Evolutionary conservation across 768 basidiomycete genomes (phyloP).

Genomic region (Scleroderma bovista): DNA sequence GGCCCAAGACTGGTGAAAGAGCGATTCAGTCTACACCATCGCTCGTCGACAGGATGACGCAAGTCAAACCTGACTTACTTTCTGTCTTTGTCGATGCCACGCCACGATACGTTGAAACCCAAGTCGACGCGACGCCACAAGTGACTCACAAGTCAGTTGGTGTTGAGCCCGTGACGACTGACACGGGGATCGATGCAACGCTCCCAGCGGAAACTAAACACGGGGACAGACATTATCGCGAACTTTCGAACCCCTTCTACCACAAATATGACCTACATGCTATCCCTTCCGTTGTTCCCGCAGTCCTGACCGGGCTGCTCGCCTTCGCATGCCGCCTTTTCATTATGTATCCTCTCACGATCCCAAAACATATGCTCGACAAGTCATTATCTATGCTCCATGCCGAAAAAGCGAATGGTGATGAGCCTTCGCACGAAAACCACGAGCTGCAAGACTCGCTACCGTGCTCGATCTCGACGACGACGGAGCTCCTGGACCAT

Average conservation of each 20-base stretch:
- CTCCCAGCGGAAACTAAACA: slow-evolving; percentile 13
- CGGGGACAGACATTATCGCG: slow-evolving; percentile 20
- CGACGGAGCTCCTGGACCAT: slow-evolving; percentile 25
- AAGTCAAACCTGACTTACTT: slow-evolving; percentile 33
- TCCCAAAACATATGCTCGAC: slow-evolving; percentile 40
- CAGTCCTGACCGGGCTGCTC: slow-evolving; percentile 33
- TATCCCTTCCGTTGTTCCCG: slow-evolving; percentile 23
- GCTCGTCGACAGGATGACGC: slow-evolving; percentile 33
- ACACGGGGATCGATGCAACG: slow-evolving; percentile 32
- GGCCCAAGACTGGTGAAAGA: slow-evolving; percentile 31
- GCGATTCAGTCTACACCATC: slow-evolving; percentile 35
- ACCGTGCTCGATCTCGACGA: slow-evolving; percentile 21
- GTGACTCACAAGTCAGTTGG: slow-evolving; percentile 29
- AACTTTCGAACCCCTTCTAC: slow-evolving; percentile 17
- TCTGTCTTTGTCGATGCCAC: slow-evolving; percentile 49
- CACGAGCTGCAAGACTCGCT: slow-evolving; percentile 22
- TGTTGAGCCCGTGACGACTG: slow-evolving; percentile 21
- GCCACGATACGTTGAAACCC: slow-evolving; percentile 39
- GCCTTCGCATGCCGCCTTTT: slow-evolving; percentile 44
- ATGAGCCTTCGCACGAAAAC: slow-evolving; percentile 25
- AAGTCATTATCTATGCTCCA: slow-evolving; percentile 31
- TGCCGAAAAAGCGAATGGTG: slow-evolving; percentile 23
- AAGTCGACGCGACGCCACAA: slow-evolving; percentile 40
- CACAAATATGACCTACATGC: slow-evolving; percentile 27
- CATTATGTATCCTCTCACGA: slow-evolving; percentile 44